A percentile compares a stretch with the other conserved stretches of the same genome.
phyloP scores from a whole-genome alignment of 441 rosid species.

The Eutrema salsugineum region DNA sequence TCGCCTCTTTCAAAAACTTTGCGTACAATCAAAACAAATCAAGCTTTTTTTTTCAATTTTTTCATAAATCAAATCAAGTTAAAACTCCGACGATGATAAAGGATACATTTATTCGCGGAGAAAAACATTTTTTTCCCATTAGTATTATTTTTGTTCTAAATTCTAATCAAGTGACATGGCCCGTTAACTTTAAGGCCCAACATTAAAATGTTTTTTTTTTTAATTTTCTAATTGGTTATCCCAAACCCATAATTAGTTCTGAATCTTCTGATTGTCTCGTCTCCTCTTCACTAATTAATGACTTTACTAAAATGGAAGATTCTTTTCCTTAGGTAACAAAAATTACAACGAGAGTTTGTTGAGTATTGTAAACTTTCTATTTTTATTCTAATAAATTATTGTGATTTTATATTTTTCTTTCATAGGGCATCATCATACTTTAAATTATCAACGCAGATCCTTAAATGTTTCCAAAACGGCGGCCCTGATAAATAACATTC shows the following conservation, averaged over 20 bases:
- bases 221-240: not conserved
- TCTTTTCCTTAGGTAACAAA: not conserved
- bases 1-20: constrained; percentile 24
- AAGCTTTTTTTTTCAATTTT: too few species aligned
- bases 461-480: not conserved
- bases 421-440: not conserved
- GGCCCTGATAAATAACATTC: not conserved
- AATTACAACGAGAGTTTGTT: not conserved
- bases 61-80: too few species aligned
- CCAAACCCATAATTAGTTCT: not conserved
- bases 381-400: not conserved
- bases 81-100: too few species aligned
- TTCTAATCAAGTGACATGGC: not conserved
- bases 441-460: not conserved
- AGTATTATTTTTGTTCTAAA: not conserved
- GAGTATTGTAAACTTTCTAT: not conserved
- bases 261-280: not conserved
- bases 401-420: not conserved
- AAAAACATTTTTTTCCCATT: not conserved
- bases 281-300: not conserved
- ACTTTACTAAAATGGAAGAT: not conserved
- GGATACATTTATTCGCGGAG: too few species aligned
- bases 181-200: not conserved
- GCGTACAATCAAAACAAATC: not conserved
- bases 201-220: not conserved